Evolutionary conservation across 2,329 filamentous ascomycete species (phyloP), one percentile per base, ranked within the genome.

Genomic region (Penicillium sp.): DNA sequence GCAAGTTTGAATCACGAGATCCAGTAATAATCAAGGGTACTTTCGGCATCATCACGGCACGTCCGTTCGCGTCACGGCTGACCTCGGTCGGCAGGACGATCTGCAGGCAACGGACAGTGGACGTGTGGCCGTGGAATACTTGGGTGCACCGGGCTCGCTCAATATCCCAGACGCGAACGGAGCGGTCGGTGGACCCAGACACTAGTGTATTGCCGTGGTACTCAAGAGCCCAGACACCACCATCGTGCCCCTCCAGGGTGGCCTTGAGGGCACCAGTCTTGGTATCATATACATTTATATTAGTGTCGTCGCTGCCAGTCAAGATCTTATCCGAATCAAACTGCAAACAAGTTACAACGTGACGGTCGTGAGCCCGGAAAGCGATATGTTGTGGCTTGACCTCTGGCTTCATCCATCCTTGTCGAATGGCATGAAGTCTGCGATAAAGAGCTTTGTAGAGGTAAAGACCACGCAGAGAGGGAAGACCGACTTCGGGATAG

Each of bases 111-210:
- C 95, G 88, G 3, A 99, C 95, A 14, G 95, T 99, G 43, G 93
- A 98, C 10, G 95, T 99, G 72, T 99, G 95, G 0, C 95, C 96
- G 70, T 97, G 93, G 72, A 99, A 99, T 0, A 96, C 89, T 72
- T 99, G 95, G 11, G 93, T 93, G 74, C 93, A 97, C 46, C 90
- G 85, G 0, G 93, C 95, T 67, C 89, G 89, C 70, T 96, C 92
- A 62, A 99, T 97, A 72, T 99, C 93, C 95, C 95, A 99, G 0
- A 99, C 93, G n/a, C 95, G 88, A n/a, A 99, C 95, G 11, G 95
- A 96, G 47, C 95, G 85, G 75, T 99, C 95, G 0, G 95, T 99
- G 7, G 93, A 97, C 2, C 95, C 95, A 16, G 95, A 99, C 2
- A 99, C 95, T 21, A 99, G 80, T 16, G 91, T 92, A 71, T 98